Conservation (phyloP, 139 green algal genomes). For the Choricystis sp. region DNA sequence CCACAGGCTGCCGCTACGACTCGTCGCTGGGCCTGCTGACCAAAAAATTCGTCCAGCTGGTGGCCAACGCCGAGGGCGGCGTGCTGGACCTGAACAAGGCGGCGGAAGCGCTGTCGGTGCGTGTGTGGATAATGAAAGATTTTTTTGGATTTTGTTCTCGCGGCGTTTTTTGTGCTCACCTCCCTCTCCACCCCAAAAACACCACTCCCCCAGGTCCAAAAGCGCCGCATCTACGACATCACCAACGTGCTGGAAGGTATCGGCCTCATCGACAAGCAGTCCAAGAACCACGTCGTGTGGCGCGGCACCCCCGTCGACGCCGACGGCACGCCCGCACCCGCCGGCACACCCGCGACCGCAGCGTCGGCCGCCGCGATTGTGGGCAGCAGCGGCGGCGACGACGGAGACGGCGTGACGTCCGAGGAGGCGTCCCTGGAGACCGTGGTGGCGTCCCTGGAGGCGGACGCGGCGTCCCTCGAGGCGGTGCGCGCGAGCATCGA, state of each 20-base stretch:
- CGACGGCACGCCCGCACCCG: slow-evolving; percentile 3
- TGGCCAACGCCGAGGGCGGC: slow-evolving; percentile 51
- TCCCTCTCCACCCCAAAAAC: background rate
- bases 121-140: too few species aligned
- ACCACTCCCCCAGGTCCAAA: slow-evolving; percentile 74
- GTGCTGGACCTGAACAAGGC: slow-evolving; percentile 84
- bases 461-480: slow-evolving; percentile 24
- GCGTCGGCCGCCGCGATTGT: background rate
- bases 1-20: slow-evolving; percentile 47
- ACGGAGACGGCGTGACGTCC: background rate
- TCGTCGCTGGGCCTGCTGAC: slow-evolving; percentile 75
- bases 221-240: slow-evolving; percentile 97
- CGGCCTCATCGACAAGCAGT: slow-evolving; percentile 83
- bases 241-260: slow-evolving; percentile 97
- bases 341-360: background rate
- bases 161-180: too few species aligned
- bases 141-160: slow-evolving; percentile 3
- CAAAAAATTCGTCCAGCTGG: slow-evolving; percentile 75
- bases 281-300: slow-evolving; percentile 77
- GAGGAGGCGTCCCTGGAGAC: slow-evolving; percentile 11
- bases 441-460: slow-evolving; percentile 27
- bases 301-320: slow-evolving; percentile 7
- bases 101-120: slow-evolving; percentile 55
- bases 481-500: slow-evolving; percentile 11
- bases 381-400: background rate